phyloP scores from a whole-genome alignment of 768 basidiomycete species.

The Pleurotus tuber-regium region DNA sequence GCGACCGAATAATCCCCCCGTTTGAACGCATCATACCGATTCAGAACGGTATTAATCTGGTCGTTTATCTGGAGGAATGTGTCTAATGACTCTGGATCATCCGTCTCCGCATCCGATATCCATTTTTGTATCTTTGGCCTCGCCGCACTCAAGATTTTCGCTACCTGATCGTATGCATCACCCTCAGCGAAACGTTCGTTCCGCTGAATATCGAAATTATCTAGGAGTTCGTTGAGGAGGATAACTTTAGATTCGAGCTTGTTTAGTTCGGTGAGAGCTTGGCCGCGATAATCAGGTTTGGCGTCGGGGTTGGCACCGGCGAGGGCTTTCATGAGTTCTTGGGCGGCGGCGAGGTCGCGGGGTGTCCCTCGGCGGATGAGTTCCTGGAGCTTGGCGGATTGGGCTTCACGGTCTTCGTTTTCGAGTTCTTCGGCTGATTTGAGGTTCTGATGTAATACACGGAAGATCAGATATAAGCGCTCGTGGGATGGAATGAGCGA shows the following conservation, averaged over 20 bases:
- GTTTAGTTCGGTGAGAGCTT: slow-evolving; percentile 86
- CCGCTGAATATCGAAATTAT: slow-evolving; percentile 73
- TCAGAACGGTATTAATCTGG: slow-evolving; percentile 90
- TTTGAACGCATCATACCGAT: slow-evolving; percentile 91
- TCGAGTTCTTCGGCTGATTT: slow-evolving; percentile 97
- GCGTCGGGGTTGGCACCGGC: slow-evolving; percentile 95
- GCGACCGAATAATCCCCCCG: slow-evolving; percentile 80
- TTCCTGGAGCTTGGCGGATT: slow-evolving; percentile 98
- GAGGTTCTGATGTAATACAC: slow-evolving; percentile 55
- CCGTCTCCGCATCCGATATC: slow-evolving; percentile 90
- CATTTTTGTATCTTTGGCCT: slow-evolving; percentile 97
- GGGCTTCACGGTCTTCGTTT: slow-evolving; percentile 90
- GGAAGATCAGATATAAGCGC: background rate
- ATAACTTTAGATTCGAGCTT: slow-evolving; percentile 95
- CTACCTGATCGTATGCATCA: slow-evolving; percentile 98
- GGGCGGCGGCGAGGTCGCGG: slow-evolving; percentile 90
- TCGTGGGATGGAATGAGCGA: slow-evolving; percentile 30
- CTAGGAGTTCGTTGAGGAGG: slow-evolving; percentile 94
- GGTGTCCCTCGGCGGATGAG: slow-evolving; percentile 95
- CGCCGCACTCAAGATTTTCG: slow-evolving; percentile 73
- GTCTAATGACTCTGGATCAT: slow-evolving; percentile 89
- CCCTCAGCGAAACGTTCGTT: slow-evolving; percentile 83
- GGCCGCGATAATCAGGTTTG: slow-evolving; percentile 90
- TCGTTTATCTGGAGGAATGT: slow-evolving; percentile 96
- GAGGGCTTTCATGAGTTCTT: slow-evolving; percentile 95